phyloP scores from a whole-genome alignment of 192 early-diverging fungal species.

The Backusella tarrabulga region DNA sequence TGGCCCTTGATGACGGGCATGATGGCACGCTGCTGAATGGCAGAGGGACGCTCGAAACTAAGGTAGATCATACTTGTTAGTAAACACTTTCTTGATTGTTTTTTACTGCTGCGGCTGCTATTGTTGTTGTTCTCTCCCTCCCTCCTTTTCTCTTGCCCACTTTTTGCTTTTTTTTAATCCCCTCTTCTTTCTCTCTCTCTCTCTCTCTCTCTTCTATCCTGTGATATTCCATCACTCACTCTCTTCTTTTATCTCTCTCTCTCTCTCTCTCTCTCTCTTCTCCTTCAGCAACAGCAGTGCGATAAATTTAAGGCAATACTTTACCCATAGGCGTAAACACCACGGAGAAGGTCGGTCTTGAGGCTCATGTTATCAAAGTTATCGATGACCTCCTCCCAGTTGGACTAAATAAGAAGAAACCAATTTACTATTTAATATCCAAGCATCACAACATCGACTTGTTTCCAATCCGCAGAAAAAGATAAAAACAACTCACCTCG shows the following conservation, averaged over 20 bases:
- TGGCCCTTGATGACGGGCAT: slow-evolving; percentile 91
- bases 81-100: background rate
- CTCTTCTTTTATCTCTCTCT: background rate
- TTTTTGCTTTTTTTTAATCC: no score
- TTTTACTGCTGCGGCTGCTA: background rate
- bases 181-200: no score
- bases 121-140: background rate
- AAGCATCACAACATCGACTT: background rate
- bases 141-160: no score
- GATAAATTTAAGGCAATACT: slow-evolving; percentile 19
- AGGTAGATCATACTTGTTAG: background rate
- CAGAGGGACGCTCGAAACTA: slow-evolving; percentile 96
- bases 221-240: no score
- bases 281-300: background rate
- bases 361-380: slow-evolving; percentile 97
- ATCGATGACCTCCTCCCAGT: slow-evolving; percentile 93
- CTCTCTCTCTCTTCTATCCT: no score
- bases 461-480: background rate
- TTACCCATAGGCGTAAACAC: slow-evolving; percentile 97
- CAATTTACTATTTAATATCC: background rate
- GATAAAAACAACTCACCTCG: slow-evolving; percentile 16
- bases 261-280: background rate
- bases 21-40: slow-evolving; percentile 97
- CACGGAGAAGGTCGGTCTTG: slow-evolving; percentile 87
- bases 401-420: slow-evolving; percentile 58